Evolutionary conservation across 1,139 yeast genomes (phyloP), one percentile per base, ranked within the genome.

Genomic region (Kurtzmaniella natalensis): DNA sequence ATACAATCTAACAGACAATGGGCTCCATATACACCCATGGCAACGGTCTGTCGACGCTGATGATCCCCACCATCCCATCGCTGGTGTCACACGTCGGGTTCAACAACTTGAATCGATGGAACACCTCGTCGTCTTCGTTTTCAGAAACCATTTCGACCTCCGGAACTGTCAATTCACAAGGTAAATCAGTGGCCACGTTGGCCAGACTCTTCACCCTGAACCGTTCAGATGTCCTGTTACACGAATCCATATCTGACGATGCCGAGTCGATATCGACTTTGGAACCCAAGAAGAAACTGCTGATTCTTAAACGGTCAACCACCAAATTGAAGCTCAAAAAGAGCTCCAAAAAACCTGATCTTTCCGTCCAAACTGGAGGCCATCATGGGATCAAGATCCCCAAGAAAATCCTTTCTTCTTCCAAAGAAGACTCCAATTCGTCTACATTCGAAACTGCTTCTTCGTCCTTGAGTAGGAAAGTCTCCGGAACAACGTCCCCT

Each of bases 1-100:
- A n/a, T n/a, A n/a, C n/a, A n/a, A n/a, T n/a, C n/a, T n/a, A n/a
- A 20, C 23, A 10, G 6, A 11, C 7, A 9, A 29, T 23, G 31
- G 25, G 20, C 7, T 27, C 18, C 25, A 5, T 33, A 13, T 33
- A 33, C 22, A 30, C 30, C 17, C 36, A 30, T 24, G 36, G 36
- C n/a, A 33, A 33, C 19, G 31, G 30, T 7, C 36, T 33, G 36
- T 25, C 29, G 16, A 10, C 36, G 10, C 31, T 32, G 28, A n/a
- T 33, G 17, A 24, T 19, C 33, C 44, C 4, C 40, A n/a, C 30
- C 16, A 24, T 19, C 33, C 44, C 4, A 39, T 36, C 64, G 14
- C 65, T 57, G 32, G 53, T 64, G 3, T 61, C 70, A 2, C 58
- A 63, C 34, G 72, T 67, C 8, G 73, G 70, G 4, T 67, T 67